Evolutionary conservation across 306 rosid species (phyloP).

Genomic region (Styphnolobium japonicum): DNA sequence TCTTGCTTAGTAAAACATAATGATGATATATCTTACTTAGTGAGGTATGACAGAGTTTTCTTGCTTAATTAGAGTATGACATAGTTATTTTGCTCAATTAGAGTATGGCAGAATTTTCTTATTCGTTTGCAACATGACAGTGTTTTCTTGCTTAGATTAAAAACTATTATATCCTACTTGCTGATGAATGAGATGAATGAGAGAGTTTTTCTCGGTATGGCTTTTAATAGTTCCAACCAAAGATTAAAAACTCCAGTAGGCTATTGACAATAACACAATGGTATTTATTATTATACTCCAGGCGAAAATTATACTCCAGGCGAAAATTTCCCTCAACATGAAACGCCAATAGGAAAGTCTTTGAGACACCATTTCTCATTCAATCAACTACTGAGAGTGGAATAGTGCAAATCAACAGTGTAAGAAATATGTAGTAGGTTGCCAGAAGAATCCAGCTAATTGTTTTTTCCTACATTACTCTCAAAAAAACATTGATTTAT

Average conservation of each 20-base stretch:
- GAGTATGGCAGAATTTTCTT: too few relatives aligned
- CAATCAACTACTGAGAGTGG: neutral
- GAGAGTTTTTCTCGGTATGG: too few relatives aligned
- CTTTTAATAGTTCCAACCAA: conserved; percentile 9
- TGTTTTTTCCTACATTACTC: neutral
- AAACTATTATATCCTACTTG: too few relatives aligned
- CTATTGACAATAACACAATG: neutral
- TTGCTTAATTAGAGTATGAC: too few relatives aligned
- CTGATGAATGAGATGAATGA: too few relatives aligned
- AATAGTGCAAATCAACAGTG: neutral
- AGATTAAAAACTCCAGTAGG: neutral
- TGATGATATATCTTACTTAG: too few relatives aligned
- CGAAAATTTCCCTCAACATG: conserved; percentile 2
- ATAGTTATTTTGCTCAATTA: too few relatives aligned
- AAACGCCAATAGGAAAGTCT: neutral
- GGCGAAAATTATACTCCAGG: neutral
- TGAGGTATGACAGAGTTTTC: too few relatives aligned
- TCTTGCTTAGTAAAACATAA: too few relatives aligned
- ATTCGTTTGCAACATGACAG: too few relatives aligned
- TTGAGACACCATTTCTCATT: neutral
- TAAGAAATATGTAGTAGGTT: neutral
- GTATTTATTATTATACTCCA: neutral
- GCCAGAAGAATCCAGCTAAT: neutral
- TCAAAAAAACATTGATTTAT: neutral
- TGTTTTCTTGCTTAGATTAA: too few relatives aligned